Evolutionary conservation across 2,329 filamentous ascomycete genomes (phyloP), one percentile per base, ranked within the genome.

Genomic region (Neofusicoccum kwambonambiense): DNA sequence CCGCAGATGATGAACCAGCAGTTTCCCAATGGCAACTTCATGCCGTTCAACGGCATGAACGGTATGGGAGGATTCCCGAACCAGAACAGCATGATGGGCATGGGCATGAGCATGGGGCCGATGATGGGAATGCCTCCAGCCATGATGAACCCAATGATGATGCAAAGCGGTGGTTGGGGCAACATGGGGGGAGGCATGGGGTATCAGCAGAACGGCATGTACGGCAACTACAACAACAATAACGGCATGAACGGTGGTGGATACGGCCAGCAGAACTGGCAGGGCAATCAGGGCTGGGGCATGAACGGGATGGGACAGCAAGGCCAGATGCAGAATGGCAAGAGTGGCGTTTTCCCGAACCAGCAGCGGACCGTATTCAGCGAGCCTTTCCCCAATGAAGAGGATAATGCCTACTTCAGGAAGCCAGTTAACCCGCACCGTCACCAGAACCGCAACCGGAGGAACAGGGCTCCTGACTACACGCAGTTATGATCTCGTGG

Each of bases 371-470:
- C 81, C 27, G 74, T 80, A 41, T 84, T 86, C 70, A 80, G 80
- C 39, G 81, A 82, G 17, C 82, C 83, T 12, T 79, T 82, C 66
- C 84, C 84, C 2, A 88, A 85, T 65, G 87, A 87, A 68, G 92
- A 96, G 64, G 93, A 96, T 65, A 92, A 93, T 66, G 91, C 95
- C 6, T 99, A 99, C 79, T 96, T 98, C 76, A 87, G 95, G 65
- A 94, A 97, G 77, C 95, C 95, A 0, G 91, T 98, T 67, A 99
- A 99, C 75, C 94, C 93, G 2, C 91, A 97, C 74, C 87, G 95
- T 58, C 91, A 95, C 74, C 90, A 93, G 77, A 92, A 93, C 73
- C 87, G 90, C 71, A 89, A 92, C 71, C 87, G 90, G 69, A 85
- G 92, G 71, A 87, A 91, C 63, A 86, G 95, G 64, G 93, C 93